Percentiles rank a stretch among this genome's conserved stretches.
Evolutionary conservation across 2,329 filamentous ascomycete genomes (phyloP).

Genomic region (Microdochium nivale): DNA sequence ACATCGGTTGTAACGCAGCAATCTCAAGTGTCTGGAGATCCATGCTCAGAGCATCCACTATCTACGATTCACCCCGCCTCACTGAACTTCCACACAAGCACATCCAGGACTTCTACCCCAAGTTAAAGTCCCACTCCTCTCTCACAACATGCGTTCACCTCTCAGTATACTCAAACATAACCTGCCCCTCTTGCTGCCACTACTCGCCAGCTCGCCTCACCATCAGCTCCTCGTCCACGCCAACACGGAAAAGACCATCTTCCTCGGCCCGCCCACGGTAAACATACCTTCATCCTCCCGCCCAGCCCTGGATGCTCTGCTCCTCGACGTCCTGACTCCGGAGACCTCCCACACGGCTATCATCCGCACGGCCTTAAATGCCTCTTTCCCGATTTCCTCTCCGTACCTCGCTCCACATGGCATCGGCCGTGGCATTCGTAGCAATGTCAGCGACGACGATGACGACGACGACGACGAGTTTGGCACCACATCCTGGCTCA

Average conservation of each 20-base stretch:
- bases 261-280: conserved; percentile 58
- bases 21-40: too few relatives aligned
- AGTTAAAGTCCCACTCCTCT: too few relatives aligned
- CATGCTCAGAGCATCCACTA: too few relatives aligned
- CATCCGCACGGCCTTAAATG: conserved; percentile 55
- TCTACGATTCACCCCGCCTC: too few relatives aligned
- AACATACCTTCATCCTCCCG: conserved; percentile 45
- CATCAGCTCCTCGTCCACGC: conserved; percentile 36
- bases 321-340: conserved; percentile 57
- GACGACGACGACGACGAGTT: conserved; percentile 35
- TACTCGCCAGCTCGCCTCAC: too few relatives aligned
- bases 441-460: background rate
- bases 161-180: background rate
- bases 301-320: conserved; percentile 50
- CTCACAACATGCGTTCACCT: background rate
- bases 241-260: conserved; percentile 90
- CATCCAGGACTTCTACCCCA: too few relatives aligned
- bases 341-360: conserved; percentile 26
- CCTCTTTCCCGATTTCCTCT: conserved; percentile 54
- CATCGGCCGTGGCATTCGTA: too few relatives aligned
- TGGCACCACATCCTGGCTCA: conserved; percentile 68
- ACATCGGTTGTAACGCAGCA: too few relatives aligned
- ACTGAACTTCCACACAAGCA: too few relatives aligned
- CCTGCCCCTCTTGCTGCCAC: conserved; percentile 9
- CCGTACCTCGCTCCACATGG: conserved; percentile 6